These are phyloP conservation scores for Nicotiana rustica DNA, from an alignment of 305 asterid genomes.

Conservation along the genomic window DNA sequence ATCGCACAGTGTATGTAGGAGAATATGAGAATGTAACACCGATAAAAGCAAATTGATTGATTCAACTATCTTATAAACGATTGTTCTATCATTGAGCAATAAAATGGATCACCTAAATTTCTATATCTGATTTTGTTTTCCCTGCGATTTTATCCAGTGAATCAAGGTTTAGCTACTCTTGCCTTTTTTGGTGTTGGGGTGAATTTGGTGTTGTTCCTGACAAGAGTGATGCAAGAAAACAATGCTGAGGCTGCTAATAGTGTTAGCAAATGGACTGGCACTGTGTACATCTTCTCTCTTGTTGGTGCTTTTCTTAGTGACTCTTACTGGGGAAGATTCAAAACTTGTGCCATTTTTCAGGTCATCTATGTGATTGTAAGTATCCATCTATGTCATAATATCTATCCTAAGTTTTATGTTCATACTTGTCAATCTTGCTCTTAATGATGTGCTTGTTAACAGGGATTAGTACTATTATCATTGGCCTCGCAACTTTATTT, in stretches of 20 bases:
- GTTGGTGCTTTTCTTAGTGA: conserved; percentile 98
- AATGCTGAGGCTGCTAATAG: conserved; percentile 95
- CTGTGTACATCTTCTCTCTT: conserved; percentile 95
- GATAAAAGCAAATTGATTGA: not conserved
- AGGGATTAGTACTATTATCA: conserved; percentile 56
- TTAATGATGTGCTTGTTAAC: conserved; percentile 17
- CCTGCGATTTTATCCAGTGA: conserved; percentile 58
- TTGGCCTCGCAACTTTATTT: conserved; percentile 49
- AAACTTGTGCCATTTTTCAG: conserved; percentile 91
- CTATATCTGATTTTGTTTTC: not conserved
- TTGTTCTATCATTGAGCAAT: not conserved
- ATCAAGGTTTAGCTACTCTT: conserved; percentile 93
- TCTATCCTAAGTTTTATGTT: not conserved
- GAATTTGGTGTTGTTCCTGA: conserved; percentile 88
- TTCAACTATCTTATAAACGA: not conserved
- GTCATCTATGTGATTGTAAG: conserved; percentile 81
- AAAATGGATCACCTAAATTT: not conserved
- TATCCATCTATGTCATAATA: not conserved
- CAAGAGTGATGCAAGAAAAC: conserved; percentile 81
- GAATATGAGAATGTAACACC: not conserved
- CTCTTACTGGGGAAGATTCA: conserved; percentile 97
- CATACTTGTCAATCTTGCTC: not conserved
- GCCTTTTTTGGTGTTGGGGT: conserved; percentile 98
- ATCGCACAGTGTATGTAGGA: not conserved
- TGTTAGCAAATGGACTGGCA: conserved; percentile 99